Evolutionary conservation across 176 grass and related monocot species (phyloP).

Genomic region (Bolboschoenus planiculmis): DNA sequence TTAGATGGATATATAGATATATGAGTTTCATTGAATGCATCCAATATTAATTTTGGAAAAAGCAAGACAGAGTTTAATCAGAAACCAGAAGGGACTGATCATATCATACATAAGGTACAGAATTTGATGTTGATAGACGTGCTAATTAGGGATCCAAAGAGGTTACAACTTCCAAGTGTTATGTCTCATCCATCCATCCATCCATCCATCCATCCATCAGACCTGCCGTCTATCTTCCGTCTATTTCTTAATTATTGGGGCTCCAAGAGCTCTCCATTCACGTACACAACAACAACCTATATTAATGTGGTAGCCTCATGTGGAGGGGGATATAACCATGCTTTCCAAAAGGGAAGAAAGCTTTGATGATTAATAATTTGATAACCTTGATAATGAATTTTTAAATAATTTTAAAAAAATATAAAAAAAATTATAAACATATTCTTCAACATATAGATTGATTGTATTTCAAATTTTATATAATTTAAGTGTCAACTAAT

Average conservation of each 20-base stretch:
- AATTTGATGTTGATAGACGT: constrained; percentile 9
- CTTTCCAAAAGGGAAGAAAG: too few relatives aligned
- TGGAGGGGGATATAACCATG: too few relatives aligned
- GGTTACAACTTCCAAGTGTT: neutral
- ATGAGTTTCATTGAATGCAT: neutral
- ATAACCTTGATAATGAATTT: too few relatives aligned
- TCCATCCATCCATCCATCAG: too few relatives aligned
- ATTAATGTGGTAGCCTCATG: neutral
- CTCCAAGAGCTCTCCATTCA: neutral
- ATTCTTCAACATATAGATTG: too few relatives aligned
- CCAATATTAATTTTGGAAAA: neutral
- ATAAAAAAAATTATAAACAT: too few relatives aligned
- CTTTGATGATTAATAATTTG: too few relatives aligned
- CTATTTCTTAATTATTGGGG: constrained; percentile 11
- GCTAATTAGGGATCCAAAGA: constrained; percentile 5
- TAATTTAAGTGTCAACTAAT: too few relatives aligned
- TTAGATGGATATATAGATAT: too few relatives aligned
- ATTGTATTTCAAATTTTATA: too few relatives aligned
- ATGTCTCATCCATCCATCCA: neutral
- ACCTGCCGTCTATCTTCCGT: too few relatives aligned
- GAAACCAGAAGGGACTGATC: neutral
- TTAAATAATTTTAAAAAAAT: too few relatives aligned
- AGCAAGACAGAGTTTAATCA: neutral
- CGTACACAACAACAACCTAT: neutral
- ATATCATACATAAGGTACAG: neutral